Percentiles rank a stretch among this genome's conserved stretches.
phyloP scores from a whole-genome alignment of 1,284 basidiomycete species.

The Stygiomarasmius scandens region DNA sequence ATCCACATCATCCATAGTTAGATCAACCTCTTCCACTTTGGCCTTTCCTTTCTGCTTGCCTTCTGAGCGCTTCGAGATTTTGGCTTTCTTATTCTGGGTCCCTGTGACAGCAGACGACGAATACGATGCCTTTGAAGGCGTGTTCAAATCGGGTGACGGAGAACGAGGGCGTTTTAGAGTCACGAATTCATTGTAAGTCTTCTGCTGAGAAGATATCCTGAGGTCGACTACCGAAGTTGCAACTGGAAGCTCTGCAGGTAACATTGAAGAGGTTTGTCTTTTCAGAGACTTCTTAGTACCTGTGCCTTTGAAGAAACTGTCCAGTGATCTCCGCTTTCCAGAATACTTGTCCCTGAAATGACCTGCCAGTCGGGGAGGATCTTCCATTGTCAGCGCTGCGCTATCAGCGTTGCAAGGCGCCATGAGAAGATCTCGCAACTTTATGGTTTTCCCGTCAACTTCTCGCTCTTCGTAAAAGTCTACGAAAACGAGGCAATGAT shows the following conservation, averaged over 20 bases:
- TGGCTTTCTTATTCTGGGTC: neutral
- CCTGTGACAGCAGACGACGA: too few relatives aligned
- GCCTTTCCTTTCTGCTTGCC: too few relatives aligned
- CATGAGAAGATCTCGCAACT: slow-evolving; percentile 56
- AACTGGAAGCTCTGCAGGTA: too few relatives aligned
- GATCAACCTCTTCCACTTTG: too few relatives aligned
- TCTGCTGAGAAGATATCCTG: neutral
- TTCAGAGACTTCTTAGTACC: slow-evolving; percentile 32
- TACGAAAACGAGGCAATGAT: slow-evolving; percentile 95
- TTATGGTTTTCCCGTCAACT: slow-evolving; percentile 34
- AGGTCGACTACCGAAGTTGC: too few relatives aligned
- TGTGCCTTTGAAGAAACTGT: slow-evolving; percentile 66
- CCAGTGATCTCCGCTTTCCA: slow-evolving; percentile 78
- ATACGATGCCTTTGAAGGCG: neutral
- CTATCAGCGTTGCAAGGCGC: neutral
- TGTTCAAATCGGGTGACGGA: neutral
- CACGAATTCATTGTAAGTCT: neutral
- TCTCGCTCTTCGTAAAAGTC: slow-evolving; percentile 82
- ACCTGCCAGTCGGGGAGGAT: slow-evolving; percentile 77
- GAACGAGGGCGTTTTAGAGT: neutral
- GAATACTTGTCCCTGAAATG: slow-evolving; percentile 85
- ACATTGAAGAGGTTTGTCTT: neutral
- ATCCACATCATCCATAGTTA: too few relatives aligned
- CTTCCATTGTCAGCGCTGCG: slow-evolving; percentile 14
- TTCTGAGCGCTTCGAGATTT: too few relatives aligned